These are phyloP conservation scores for Zea mays DNA, from an alignment of 176 grass and related monocot species.

Conservation along the genomic window DNA sequence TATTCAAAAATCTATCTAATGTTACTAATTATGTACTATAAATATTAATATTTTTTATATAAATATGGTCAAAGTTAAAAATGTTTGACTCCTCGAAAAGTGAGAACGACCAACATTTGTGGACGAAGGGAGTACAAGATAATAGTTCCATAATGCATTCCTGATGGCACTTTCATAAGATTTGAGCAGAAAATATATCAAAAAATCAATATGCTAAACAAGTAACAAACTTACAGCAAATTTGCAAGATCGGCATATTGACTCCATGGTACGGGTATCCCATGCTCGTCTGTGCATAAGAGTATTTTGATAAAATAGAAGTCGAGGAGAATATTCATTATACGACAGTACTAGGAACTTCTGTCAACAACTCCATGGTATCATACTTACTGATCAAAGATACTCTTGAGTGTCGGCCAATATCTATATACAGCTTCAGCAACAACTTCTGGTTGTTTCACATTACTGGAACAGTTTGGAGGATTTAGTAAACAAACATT, in stretches of 20 bases:
- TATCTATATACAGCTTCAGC: constrained; percentile 82
- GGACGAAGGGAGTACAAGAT: no score
- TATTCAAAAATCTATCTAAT: no score
- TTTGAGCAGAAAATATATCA: constrained; percentile 39
- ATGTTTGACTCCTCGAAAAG: no score
- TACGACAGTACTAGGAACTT: constrained; percentile 25
- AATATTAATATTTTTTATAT: no score
- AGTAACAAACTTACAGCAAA: constrained; percentile 78
- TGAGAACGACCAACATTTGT: no score
- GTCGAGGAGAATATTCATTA: not conserved
- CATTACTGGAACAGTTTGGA: constrained; percentile 62
- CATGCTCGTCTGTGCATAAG: constrained; percentile 71
- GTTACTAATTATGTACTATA: no score
- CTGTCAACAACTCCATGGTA: not conserved
- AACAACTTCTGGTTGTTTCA: constrained; percentile 85
- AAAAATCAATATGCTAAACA: constrained; percentile 25
- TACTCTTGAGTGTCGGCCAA: constrained; percentile 81
- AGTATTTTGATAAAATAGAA: constrained; percentile 10
- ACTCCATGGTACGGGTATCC: constrained; percentile 98
- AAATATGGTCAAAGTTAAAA: no score
- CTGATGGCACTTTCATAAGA: constrained; percentile 12
- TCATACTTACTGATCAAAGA: constrained; percentile 87
- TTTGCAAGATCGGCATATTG: constrained; percentile 90
- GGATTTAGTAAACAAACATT: constrained; percentile 37
- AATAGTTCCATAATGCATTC: constrained; percentile 16